Base-by-base conservation (phyloP, 1,139 yeast species). In the Candida sojae region DNA sequence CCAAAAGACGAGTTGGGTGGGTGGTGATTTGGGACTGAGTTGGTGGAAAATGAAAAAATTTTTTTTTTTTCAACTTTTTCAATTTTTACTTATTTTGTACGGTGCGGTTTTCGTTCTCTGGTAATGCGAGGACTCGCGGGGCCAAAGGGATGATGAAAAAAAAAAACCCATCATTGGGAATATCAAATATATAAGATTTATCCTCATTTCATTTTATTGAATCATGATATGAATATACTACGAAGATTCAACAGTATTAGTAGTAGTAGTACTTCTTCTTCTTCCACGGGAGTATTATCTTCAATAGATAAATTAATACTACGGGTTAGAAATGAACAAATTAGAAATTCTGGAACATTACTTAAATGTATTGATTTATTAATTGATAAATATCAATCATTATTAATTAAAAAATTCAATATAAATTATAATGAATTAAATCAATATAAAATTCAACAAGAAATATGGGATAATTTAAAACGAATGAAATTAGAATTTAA, bases 351-450 rank as follows among this genome's bases (percentile, higher is more conserved):
- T 9, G 54, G 54, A 5, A 45, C 52, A 12, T 32, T 55, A 39
- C 47, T 56, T 30, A 47, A 45, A 44, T 52, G 56, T 23, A 54
- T 52, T 13, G 59, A 46, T 30, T 35, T 38, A 29, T 47, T 57
- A 34, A 54, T 59, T 6, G 47, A 49, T 11, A 51, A 53, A 34
- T 43, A 59, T 46, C 51, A 53, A 42, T 40, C 47, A 2, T 9
- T 28, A 3, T 46, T 58, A 35, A 26, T 45, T 23, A 21, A 48
- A n/a, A 53, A 47, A 26, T 50, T 54, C 31, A 39, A 47, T 4
- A 37, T 54, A 9, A 28, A 35, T 3, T 30, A 29, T 11, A 17
- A 23, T 28, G 28, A 13, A n/a, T 29, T 48, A 21, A 46, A 47
- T 39, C 34, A 48, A 12, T 44, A 44, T 28, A 46, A 42, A 9